Evolutionary conservation across 306 rosid species (phyloP), one percentile per base, ranked within the genome.

Genomic region (Vachellia collinsii): DNA sequence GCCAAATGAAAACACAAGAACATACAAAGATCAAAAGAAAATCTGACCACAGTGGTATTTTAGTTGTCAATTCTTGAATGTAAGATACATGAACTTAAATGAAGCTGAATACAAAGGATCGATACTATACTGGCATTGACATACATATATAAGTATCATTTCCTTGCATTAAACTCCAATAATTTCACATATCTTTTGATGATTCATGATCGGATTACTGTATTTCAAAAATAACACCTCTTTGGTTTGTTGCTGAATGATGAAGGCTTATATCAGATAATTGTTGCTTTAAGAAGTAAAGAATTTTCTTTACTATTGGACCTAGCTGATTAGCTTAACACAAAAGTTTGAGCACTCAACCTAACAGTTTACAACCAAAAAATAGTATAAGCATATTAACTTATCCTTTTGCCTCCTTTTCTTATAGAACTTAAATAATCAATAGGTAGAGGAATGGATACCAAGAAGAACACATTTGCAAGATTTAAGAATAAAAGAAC

Each of bases 191-290:
- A 41, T 41, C 44, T 7, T 41, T 9, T 6, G 44, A 41, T 41
- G 44, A 6, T 41, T 41, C 44, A 41, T 41, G 44, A 41, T 41
- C 44, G 44, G 44, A 41, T 41, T 41, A 41, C 44, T n/a, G 44
- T 41, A 41, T 41, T 41, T 41, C 44, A 41, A 41, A 94, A 83
- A 69, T 47, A 86, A 14, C 92, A 4, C 80, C 76, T 87, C 65
- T 85, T 85, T 3, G 90, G 93, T 1, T 72, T 74, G 48, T 81
- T 80, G 77, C 98, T 94, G 97, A 75, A 82, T 85, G 75, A 87
- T 56, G 54, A 58, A 79, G 64, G 59, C 65, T 38, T 73, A 37
- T 8, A 75, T 86, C 74, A 86, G 76, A 43, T 42, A 70, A 70
- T 1, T 53, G 16, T 64, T 12, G 39, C 75, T 37, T 81, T 75